phyloP scores from a whole-genome alignment of 345 rosid species.

The Eucalyptus erythrocorys region DNA sequence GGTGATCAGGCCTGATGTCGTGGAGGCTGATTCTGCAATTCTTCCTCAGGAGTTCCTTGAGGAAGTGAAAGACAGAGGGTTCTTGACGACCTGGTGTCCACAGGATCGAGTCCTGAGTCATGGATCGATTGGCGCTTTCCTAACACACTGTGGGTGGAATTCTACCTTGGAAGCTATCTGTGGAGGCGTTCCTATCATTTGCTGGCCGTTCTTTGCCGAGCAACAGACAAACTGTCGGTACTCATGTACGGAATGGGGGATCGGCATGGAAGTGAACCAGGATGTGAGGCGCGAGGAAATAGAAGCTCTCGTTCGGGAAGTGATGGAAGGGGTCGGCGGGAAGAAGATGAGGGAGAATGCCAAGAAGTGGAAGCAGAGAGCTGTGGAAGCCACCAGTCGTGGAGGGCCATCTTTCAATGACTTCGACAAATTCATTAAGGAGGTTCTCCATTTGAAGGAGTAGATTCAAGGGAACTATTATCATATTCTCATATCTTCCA shows the following conservation, averaged over 20 bases:
- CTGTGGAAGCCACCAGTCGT: background rate
- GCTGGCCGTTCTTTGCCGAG: slow-evolving; percentile 23
- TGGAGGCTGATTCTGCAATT: slow-evolving; percentile 3
- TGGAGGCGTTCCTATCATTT: slow-evolving; percentile 7
- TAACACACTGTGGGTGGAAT: slow-evolving; percentile 31
- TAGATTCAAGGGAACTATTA: background rate
- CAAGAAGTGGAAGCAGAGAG: slow-evolving; percentile 12
- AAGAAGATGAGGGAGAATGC: slow-evolving; percentile 6
- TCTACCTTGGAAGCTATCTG: slow-evolving; percentile 5
- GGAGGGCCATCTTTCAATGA: slow-evolving; percentile 5
- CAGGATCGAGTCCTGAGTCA: slow-evolving; percentile 14
- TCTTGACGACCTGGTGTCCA: slow-evolving; percentile 12
- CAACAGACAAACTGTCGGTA: slow-evolving; percentile 14
- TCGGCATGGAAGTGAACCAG: slow-evolving; percentile 8
- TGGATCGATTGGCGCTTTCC: slow-evolving; percentile 8
- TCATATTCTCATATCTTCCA: background rate
- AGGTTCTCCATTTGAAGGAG: background rate
- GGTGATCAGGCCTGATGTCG: slow-evolving; percentile 14
- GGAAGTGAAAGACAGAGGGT: slow-evolving; percentile 6
- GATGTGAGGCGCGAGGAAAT: slow-evolving; percentile 6
- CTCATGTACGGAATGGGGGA: slow-evolving; percentile 6
- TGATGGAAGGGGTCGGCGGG: slow-evolving; percentile 5
- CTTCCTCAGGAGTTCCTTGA: slow-evolving; percentile 4
- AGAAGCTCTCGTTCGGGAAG: background rate
- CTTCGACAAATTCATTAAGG: slow-evolving; percentile 1